Conservation (phyloP, 768 basidiomycete species). For the Auricularia sp. region DNA sequence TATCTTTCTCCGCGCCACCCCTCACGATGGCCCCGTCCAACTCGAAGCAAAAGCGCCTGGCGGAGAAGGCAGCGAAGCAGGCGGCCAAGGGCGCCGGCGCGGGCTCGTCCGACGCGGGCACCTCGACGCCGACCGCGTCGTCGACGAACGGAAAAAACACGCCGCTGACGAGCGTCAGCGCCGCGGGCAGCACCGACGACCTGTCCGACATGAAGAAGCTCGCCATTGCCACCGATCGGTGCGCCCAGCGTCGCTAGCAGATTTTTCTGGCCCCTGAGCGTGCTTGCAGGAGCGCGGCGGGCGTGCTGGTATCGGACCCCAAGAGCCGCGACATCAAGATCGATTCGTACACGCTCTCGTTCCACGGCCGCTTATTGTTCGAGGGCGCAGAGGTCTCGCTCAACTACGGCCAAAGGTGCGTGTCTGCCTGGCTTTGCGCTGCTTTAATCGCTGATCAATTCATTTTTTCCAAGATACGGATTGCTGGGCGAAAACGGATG, state of each 20-base stretch:
- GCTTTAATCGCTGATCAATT: neutral
- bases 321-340: constrained; percentile 97
- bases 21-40: constrained; percentile 59
- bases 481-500: constrained; percentile 95
- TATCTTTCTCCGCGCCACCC: neutral
- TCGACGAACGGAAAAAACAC: constrained; percentile 56
- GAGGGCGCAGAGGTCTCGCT: constrained; percentile 62
- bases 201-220: constrained; percentile 69
- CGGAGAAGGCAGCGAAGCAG: constrained; percentile 86
- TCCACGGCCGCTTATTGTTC: constrained; percentile 83
- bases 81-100: constrained; percentile 38
- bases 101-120: constrained; percentile 27
- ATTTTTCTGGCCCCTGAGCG: neutral
- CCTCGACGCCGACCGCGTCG: constrained; percentile 36
- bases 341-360: constrained; percentile 88
- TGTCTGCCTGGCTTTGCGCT: neutral
- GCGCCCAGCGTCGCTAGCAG: constrained; percentile 8
- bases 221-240: constrained; percentile 79
- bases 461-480: constrained; percentile 49
- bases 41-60: constrained; percentile 87
- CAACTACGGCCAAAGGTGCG: constrained; percentile 71
- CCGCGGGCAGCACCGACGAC: constrained; percentile 73
- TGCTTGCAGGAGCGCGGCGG: constrained; percentile 68
- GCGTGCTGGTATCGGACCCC: constrained; percentile 85
- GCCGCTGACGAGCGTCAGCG: constrained; percentile 74